Percentiles rank a stretch among this genome's conserved stretches.
Conservation (phyloP, 257 asterid species). For the Nicotiana benthamiana region DNA sequence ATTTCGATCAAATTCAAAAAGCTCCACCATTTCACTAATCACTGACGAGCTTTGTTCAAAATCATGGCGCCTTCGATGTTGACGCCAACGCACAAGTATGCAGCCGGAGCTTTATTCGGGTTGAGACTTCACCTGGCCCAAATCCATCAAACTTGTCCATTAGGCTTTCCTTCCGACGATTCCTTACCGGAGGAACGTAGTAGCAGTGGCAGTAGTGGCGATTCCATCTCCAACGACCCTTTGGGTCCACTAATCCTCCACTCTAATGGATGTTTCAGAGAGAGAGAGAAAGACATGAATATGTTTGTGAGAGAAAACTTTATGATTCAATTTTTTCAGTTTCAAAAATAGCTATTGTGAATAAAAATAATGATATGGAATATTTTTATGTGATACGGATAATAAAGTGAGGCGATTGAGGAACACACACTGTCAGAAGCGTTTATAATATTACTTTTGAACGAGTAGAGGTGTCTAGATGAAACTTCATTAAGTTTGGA, state of each 20-base stretch:
- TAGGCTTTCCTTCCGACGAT: conserved; percentile 45
- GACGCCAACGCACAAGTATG: conserved; percentile 59
- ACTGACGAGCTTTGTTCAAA: not conserved
- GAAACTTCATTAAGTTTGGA: too few relatives aligned
- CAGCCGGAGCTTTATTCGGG: conserved; percentile 71
- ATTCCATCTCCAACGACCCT: conserved; percentile 61
- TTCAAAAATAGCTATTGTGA: too few relatives aligned
- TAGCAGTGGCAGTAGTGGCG: conserved; percentile 46
- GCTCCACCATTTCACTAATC: not conserved
- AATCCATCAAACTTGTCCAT: conserved; percentile 58
- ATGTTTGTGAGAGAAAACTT: too few relatives aligned
- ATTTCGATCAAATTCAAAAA: not conserved
- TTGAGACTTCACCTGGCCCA: conserved; percentile 73
- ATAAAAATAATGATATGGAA: too few relatives aligned
- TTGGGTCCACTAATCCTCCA: conserved; percentile 60
- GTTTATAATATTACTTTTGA: too few relatives aligned
- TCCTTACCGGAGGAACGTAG: conserved; percentile 18
- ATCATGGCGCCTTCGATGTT: conserved; percentile 41
- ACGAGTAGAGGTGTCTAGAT: too few relatives aligned
- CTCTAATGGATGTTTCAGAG: too few relatives aligned
- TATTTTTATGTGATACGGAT: too few relatives aligned
- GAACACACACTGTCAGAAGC: too few relatives aligned
- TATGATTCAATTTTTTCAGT: too few relatives aligned
- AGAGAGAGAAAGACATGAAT: too few relatives aligned
- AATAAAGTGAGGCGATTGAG: too few relatives aligned